Evolutionary conservation across 2,329 filamentous ascomycete species (phyloP).

Genomic region (Thielaviopsis euricoi): DNA sequence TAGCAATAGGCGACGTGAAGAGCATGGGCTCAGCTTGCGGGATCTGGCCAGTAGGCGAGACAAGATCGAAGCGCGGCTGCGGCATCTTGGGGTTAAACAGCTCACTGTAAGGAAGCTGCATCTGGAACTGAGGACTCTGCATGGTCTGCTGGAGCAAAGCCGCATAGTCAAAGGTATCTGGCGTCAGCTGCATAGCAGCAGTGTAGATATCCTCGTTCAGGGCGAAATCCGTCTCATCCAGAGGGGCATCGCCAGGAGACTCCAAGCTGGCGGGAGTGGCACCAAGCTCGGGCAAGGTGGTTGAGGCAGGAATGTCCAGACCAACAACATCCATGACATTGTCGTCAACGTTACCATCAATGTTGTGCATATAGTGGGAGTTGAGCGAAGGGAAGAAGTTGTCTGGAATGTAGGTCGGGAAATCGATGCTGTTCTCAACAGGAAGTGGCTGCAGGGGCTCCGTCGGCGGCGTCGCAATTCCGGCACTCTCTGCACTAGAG

Average conservation of each 20-base stretch:
- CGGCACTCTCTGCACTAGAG: slow-evolving; percentile 30
- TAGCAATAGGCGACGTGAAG: slow-evolving; percentile 49
- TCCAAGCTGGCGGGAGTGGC: slow-evolving; percentile 6
- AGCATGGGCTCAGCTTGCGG: slow-evolving; percentile 39
- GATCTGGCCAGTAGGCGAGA: slow-evolving; percentile 53
- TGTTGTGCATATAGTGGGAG: slow-evolving; percentile 20
- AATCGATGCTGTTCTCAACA: slow-evolving; percentile 23
- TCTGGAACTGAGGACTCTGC: background rate
- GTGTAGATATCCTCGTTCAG: slow-evolving; percentile 48
- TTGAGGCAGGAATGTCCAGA: slow-evolving; percentile 8
- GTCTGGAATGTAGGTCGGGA: slow-evolving; percentile 32
- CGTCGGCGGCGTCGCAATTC: slow-evolving; percentile 38
- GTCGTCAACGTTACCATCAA: slow-evolving; percentile 24
- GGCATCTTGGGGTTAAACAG: slow-evolving; percentile 6
- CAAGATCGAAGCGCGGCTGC: slow-evolving; percentile 14
- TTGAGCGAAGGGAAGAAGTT: slow-evolving; percentile 26
- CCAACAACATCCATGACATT: slow-evolving; percentile 8
- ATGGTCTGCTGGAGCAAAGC: slow-evolving; percentile 21
- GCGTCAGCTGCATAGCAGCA: slow-evolving; percentile 31
- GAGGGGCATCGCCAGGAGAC: slow-evolving; percentile 3
- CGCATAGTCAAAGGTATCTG: slow-evolving; percentile 16
- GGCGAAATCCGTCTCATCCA: slow-evolving; percentile 41
- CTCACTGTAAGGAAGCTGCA: slow-evolving; percentile 2
- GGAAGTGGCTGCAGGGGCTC: slow-evolving; percentile 23
- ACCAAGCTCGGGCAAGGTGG: slow-evolving; percentile 7